phyloP scores from a whole-genome alignment of 148 eudicot genomes.

The Oxyria digyna region DNA sequence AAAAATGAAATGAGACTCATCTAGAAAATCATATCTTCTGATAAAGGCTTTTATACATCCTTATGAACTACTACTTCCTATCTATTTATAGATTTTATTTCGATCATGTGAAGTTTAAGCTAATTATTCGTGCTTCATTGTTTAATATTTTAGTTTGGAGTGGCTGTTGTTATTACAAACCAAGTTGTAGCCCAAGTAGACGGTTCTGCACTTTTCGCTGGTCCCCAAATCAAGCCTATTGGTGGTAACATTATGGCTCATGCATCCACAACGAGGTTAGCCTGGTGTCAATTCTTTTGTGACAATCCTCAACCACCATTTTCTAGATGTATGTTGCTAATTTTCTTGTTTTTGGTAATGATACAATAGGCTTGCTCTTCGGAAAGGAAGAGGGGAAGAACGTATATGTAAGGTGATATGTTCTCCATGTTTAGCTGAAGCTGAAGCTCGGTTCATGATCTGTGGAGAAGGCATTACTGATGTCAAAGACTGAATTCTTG shows the following conservation, averaged over 20 bases:
- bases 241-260: slow-evolving; percentile 99
- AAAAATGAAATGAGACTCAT: too few relatives aligned
- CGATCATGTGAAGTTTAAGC: neutral
- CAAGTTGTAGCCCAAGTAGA: slow-evolving; percentile 98
- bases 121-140: neutral
- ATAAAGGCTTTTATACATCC: too few relatives aligned
- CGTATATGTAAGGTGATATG: slow-evolving; percentile 92
- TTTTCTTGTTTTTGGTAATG: neutral
- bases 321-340: neutral
- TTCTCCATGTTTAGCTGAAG: slow-evolving; percentile 93
- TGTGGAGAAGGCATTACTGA: slow-evolving; percentile 67
- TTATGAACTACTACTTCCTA: neutral
- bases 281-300: neutral
- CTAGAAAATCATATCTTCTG: too few relatives aligned
- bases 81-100: neutral
- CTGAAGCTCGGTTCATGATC: slow-evolving; percentile 92
- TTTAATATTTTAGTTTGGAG: slow-evolving; percentile 51
- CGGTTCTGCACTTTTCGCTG: slow-evolving; percentile 89
- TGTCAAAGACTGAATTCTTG: slow-evolving; percentile 56
- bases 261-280: slow-evolving; percentile 91
- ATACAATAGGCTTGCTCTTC: slow-evolving; percentile 56
- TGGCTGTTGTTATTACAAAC: slow-evolving; percentile 90
- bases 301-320: neutral
- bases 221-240: slow-evolving; percentile 93
- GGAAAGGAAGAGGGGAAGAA: slow-evolving; percentile 94